Percentiles rank a stretch among this genome's conserved stretches.
phyloP scores from a whole-genome alignment of 768 basidiomycete species.

The Panaeolus cyanescens region DNA sequence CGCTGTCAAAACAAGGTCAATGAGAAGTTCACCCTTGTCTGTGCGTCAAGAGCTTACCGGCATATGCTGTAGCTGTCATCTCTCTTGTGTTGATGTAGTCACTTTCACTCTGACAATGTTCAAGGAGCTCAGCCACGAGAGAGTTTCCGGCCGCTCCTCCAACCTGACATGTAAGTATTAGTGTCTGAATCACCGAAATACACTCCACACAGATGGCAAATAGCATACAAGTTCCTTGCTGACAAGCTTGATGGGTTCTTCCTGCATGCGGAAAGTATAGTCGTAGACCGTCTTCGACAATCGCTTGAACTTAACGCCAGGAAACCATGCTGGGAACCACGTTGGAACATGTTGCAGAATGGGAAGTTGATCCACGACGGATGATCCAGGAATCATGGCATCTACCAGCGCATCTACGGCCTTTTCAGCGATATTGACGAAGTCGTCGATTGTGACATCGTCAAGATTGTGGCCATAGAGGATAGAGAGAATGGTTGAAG shows the following conservation, averaged over 20 bases:
- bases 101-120: background rate
- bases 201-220: background rate
- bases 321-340: slow-evolving; percentile 10
- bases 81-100: slow-evolving; percentile 4
- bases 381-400: slow-evolving; percentile 12
- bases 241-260: background rate
- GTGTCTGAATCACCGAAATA: too few relatives aligned
- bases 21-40: too few relatives aligned
- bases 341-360: slow-evolving; percentile 14
- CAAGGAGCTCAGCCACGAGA: slow-evolving; percentile 5
- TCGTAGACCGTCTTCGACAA: slow-evolving; percentile 1
- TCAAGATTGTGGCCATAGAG: slow-evolving; percentile 15
- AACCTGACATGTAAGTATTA: background rate
- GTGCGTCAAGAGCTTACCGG: background rate
- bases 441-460: slow-evolving; percentile 11
- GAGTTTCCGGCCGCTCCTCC: slow-evolving; percentile 10
- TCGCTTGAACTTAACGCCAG: slow-evolving; percentile 14
- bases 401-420: slow-evolving; percentile 7
- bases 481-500: slow-evolving; percentile 14
- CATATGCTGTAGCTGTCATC: background rate
- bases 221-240: background rate
- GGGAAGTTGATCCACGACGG: slow-evolving; percentile 13
- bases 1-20: slow-evolving; percentile 1
- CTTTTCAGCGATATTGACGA: slow-evolving; percentile 12
- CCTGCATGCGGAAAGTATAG: background rate